A percentile compares a stretch with the other conserved stretches of the same genome.
Evolutionary conservation across 352 stramenopile genomes (phyloP).

Genomic region (Phytopythium montanum): DNA sequence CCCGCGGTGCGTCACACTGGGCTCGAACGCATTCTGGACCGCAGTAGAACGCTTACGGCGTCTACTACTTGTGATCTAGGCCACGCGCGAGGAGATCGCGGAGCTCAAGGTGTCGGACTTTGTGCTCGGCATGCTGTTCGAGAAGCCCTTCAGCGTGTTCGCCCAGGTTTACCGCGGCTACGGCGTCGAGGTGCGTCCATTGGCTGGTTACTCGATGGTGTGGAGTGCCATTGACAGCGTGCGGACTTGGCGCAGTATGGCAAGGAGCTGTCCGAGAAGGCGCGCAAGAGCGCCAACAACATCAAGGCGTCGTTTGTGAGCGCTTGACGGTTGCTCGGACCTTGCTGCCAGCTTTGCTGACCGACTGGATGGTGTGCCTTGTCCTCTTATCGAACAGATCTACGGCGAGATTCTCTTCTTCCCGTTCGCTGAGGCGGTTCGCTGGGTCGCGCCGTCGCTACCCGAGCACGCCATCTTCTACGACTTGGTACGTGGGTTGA

Average conservation of each 20-base stretch:
- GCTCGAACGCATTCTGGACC: no score
- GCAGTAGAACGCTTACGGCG: no score
- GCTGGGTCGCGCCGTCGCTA: slow-evolving; percentile 53
- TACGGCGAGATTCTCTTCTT: slow-evolving; percentile 87
- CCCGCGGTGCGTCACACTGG: slow-evolving; percentile 31
- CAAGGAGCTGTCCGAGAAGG: slow-evolving; percentile 79
- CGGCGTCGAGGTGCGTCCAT: slow-evolving; percentile 43
- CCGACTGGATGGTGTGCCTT: background rate
- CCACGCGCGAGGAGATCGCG: slow-evolving; percentile 60
- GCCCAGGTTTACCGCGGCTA: slow-evolving; percentile 60
- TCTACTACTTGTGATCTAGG: slow-evolving; percentile 13
- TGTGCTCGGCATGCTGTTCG: slow-evolving; percentile 75
- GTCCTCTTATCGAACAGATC: slow-evolving; percentile 31
- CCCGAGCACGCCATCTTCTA: slow-evolving; percentile 79
- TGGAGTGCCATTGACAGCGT: background rate
- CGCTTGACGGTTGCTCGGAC: background rate
- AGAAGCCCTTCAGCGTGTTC: slow-evolving; percentile 66
- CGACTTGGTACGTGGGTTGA: slow-evolving; percentile 46
- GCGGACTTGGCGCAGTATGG: slow-evolving; percentile 41
- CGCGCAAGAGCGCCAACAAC: slow-evolving; percentile 70
- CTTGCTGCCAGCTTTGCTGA: background rate
- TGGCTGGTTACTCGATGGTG: background rate
- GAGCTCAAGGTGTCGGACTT: slow-evolving; percentile 79
- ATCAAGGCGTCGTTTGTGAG: slow-evolving; percentile 79
- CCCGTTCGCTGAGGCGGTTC: slow-evolving; percentile 72